Evolutionary conservation across 1,284 basidiomycete species (phyloP), one percentile per base, ranked within the genome.

Genomic region (Fomitopsis betulina): DNA sequence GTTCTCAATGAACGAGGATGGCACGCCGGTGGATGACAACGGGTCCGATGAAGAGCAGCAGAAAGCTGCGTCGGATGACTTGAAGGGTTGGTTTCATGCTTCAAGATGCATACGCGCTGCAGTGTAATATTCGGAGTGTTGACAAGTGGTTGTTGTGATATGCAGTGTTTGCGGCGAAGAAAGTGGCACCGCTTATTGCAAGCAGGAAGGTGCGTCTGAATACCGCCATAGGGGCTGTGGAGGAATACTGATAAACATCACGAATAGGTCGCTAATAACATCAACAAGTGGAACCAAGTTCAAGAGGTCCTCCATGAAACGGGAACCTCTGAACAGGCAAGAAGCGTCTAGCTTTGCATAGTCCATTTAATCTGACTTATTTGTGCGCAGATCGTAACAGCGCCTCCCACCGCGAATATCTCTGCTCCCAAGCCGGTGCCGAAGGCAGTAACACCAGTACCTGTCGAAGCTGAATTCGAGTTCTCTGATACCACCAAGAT

Each of bases 281-380:
- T 98, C 70, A 87, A 82, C 68, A 96, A 97, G 68, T 97, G 94
- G 94, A 96, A 94, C 70, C 90, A 89, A 75, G 92, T 94, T 17
- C 92, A 95, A 74, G 87, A 87, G 72, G 94, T 93, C 67, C 80
- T 96, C 32, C 83, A 69, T 52, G 63, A 71, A 25, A 70, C 32
- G 17, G 30, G 59, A 23, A 10, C 27, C 2, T 15, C n/a, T 32
- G 49, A 35, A 32, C 49, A 51, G 30, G 42, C 19, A 10, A 13
- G 19, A n/a, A 39, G 58, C 47, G 9, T 21, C 30, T 13, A 56
- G 52, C n/a, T 17, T 55, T 15, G n/a, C 9, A 15, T 12, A 8
- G 23, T 40, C 19, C 6, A 13, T 27, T n/a, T 39, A 59, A 57
- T 6, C 47, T 66, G 13, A 64, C n/a, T 12, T 8, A n/a, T 60